Conservation (phyloP, 2,329 filamentous ascomycete genomes). For the Aspergillus puulaauensis region DNA sequence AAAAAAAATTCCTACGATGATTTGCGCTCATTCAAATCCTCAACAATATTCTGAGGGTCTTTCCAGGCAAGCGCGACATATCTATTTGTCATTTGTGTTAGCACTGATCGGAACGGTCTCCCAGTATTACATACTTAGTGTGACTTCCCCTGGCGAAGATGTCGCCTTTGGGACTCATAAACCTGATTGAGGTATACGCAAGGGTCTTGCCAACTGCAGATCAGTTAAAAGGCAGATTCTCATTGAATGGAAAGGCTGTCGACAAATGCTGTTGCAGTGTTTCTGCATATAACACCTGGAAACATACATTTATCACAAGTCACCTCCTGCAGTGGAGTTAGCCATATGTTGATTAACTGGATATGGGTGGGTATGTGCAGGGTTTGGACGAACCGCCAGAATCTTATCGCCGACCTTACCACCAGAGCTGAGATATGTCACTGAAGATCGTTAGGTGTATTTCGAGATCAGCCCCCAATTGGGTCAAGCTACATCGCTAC, state of each 20-base stretch:
- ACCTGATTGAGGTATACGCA: conserved; percentile 63
- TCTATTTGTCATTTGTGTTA: conserved; percentile 28
- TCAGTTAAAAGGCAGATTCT: conserved; percentile 3
- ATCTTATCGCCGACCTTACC: conserved; percentile 63
- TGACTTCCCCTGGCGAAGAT: conserved; percentile 66
- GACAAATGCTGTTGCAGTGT: background rate
- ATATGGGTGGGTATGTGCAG: conserved; percentile 15
- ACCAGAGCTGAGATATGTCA: conserved; percentile 64
- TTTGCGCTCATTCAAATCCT: conserved; percentile 45
- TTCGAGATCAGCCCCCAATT: background rate
- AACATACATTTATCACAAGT: conserved; percentile 63
- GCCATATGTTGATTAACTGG: background rate
- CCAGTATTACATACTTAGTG: conserved; percentile 54
- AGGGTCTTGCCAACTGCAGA: conserved; percentile 62
- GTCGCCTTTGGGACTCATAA: conserved; percentile 59
- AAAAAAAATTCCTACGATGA: background rate
- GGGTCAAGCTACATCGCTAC: conserved; percentile 1
- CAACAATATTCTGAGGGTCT: conserved; percentile 61
- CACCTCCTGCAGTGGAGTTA: conserved; percentile 48
- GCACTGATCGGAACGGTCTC: background rate
- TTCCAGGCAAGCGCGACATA: conserved; percentile 62
- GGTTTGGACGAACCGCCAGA: conserved; percentile 44
- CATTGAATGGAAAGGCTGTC: background rate
- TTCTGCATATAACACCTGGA: background rate
- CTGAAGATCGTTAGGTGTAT: conserved; percentile 25